Evolutionary conservation across 2,329 filamentous ascomycete genomes (phyloP), one percentile per base, ranked within the genome.

Genomic region (Penicillium expansum): DNA sequence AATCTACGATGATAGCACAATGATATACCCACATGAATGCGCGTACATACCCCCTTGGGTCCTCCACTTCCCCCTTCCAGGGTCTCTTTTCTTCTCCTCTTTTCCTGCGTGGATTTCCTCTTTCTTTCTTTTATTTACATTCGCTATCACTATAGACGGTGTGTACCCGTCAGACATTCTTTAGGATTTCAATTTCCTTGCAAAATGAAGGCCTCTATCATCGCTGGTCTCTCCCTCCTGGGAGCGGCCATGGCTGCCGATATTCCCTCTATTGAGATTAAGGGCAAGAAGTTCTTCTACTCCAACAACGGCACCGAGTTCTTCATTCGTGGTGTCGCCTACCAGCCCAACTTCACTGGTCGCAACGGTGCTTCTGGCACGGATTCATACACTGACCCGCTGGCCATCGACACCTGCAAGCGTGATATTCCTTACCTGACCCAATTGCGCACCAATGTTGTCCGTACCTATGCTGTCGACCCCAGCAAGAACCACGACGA

Each of bases 401-500:
- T 99, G 39, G 83, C 91, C 65, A 76, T 78, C 56, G 77, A 79
- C 33, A 76, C 78, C 65, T 97, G 94, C 83, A 83, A 84, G 74
- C 90, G 93, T 68, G 94, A 99, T 73, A 84, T 99, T 48, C 91
- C 91, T 45, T 85, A 90, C 68, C 82, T 99, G 65, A 74, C 83
- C 72, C 80, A 91, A 74, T 84, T 97, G 60, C 82, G 86, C 62
- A 96, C 92, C 77, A 99, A 99, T 80, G 86, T 87, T 68, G 93
- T 99, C 76, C 93, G 94, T 76, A 92, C 94, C 55, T 99, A 99
- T 76, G 92, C 93, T 68, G 86, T 97, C 69, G 85, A 97, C 79
- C 90, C 93, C 24, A 84, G 81, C 16, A 75, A 82, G 65, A 82
- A 95, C 78, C 94, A 99, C 80, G 81, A 83, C 52, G 82, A 81